Evolutionary conservation across 2,329 filamentous ascomycete genomes (phyloP), one percentile per base, ranked within the genome.

Genomic region (Penicillium olsonii): DNA sequence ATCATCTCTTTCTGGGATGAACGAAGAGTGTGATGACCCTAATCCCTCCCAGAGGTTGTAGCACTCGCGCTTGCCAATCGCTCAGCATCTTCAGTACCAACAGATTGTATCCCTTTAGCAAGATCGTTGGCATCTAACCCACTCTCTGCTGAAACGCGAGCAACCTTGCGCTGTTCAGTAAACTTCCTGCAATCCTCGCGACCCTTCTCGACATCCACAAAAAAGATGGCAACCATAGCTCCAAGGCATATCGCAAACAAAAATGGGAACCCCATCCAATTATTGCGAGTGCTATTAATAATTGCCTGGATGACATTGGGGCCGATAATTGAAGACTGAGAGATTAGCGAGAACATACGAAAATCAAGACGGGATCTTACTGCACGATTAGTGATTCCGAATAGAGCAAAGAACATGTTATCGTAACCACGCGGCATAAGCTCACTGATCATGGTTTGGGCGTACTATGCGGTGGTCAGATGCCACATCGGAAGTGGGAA

Each of bases 401-500:
- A 74, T 3, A 75, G 56, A 2, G 70, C 70, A 29, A 74, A 75
- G 52, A 75, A 74, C 70, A 75, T 74, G 17, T 74, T 74, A 48
- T 75, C 71, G 39, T 73, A 75, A 12, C 72, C 71, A 12, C 63
- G 60, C 2, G 71, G 72, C 55, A 72, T 74, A 12, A 75, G 62
- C 34, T 75, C 71, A 38, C 69, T 72, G 48, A 75, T 73, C 72
- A 75, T 74, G 2, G 71, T 74, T 63, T 75, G 71, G 11, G 71
- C 63, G 49, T 74, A 75, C 57, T 70, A 46, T 24, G 7, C 15
- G 33, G 40, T 39, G 11, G 5, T 42, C n/a, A 35, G 12, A 42
- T 24, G 10, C 12, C 1, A 19, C 3, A 14, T 3, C 5, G 8
- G 9, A 11, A 24, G 8, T 24, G 8, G 5, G 42, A n/a, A 2